Evolutionary conservation across 805 yeast species (phyloP), one percentile per base, ranked within the genome.

Genomic region (Torulaspora franciscae): DNA sequence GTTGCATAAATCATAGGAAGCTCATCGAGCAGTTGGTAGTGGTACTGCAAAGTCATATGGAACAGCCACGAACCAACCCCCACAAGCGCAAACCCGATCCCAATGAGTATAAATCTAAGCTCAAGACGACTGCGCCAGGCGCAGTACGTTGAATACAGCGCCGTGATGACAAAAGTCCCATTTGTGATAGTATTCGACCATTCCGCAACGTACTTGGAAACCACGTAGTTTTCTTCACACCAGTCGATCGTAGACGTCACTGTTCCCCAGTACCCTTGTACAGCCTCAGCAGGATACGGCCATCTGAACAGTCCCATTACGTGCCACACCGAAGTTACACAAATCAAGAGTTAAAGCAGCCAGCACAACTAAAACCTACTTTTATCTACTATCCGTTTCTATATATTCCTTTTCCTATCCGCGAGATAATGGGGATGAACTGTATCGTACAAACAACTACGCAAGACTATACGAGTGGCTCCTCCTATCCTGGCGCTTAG

Each of bases 1-100:
- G 99, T 93, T 17, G 96, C 97, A 67, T 93, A 93, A 50, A 93
- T 87, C 99, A 93, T 93, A 32, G 99, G 99, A 58, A 93, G 72
- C 65, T 93, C 99, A 68, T 93, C 99, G 64, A 93, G 73, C 51
- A 93, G 65, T 68, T 93, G 99, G 69, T 77, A 93, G 61, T 85
- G 87, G 66, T 91, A 93, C 52, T 79, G 74, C 56, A 93, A 73
- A 4, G 98, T 91, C 96, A 93, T 93, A 66, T 93, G 99, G 71
- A 93, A 93, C 50, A 89, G 68, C 91, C 97, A 93, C 14, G 88
- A 80, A 3, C 99, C 99, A 15, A 91, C 65, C 0, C 99, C 99
- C 4, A 93, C 99, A 5, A 85, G 69, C 44, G 83, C 79, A 63
- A 93, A 90, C 6, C 97, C 97, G 10, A 81, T 48, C 8, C 87